These are phyloP conservation scores for Chaetomium sp. DNA, from an alignment of 2,329 filamentous ascomycete species.

Conservation along the genomic window DNA sequence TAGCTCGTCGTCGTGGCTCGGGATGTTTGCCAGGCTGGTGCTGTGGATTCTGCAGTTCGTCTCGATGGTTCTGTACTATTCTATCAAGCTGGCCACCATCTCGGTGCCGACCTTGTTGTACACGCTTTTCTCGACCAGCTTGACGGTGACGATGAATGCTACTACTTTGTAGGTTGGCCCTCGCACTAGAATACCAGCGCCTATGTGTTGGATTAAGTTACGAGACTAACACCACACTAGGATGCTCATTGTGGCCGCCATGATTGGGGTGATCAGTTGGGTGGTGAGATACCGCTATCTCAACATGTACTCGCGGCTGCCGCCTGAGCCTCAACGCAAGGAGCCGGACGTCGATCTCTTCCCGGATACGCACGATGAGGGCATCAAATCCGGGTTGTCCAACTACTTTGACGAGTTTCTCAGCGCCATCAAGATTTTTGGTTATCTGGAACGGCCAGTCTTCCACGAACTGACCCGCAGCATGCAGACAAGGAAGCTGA, in stretches of 20 bases:
- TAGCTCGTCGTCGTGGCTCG: slow-evolving; percentile 49
- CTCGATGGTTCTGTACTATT: slow-evolving; percentile 64
- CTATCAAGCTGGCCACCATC: slow-evolving; percentile 78
- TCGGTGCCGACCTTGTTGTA: slow-evolving; percentile 86
- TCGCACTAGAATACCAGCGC: no score
- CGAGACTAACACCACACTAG: slow-evolving; percentile 32
- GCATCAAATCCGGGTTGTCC: slow-evolving; percentile 82
- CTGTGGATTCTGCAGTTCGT: slow-evolving; percentile 49
- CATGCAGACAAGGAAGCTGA: slow-evolving; percentile 96
- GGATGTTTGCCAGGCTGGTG: slow-evolving; percentile 49
- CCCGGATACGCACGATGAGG: slow-evolving; percentile 83
- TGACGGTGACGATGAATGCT: slow-evolving; percentile 98
- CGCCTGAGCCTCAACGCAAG: slow-evolving; percentile 90
- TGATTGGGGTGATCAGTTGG: slow-evolving; percentile 86
- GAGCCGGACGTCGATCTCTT: slow-evolving; percentile 94
- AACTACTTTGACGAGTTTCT: slow-evolving; percentile 97
- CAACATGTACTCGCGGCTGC: slow-evolving; percentile 92
- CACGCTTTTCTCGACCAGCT: slow-evolving; percentile 79
- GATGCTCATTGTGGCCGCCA: slow-evolving; percentile 67
- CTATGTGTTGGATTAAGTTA: no score
- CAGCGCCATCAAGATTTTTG: slow-evolving; percentile 98
- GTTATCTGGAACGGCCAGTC: slow-evolving; percentile 89
- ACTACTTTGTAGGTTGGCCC: slow-evolving; percentile 68
- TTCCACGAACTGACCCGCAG: slow-evolving; percentile 96
- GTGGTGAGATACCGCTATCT: slow-evolving; percentile 91